Evolutionary conservation across 306 rosid genomes (phyloP).

Genomic region (Lathyrus tuberosus): DNA sequence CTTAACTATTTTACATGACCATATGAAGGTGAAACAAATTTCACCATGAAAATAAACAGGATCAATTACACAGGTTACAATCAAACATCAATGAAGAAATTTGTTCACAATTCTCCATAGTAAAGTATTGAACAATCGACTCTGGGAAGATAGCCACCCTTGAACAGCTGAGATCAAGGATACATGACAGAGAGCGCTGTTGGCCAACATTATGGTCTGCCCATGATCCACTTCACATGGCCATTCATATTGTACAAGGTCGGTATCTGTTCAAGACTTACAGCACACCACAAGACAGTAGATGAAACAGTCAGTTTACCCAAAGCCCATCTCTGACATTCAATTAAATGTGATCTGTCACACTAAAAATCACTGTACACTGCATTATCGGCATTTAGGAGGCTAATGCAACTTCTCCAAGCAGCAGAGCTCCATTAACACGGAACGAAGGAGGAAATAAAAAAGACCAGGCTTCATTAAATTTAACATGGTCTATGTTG

Average conservation of each 20-base stretch:
- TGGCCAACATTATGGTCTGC: not conserved
- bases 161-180: slow-evolving; percentile 42
- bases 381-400: slow-evolving; percentile 41
- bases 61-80: slow-evolving; percentile 54
- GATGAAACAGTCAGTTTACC: slow-evolving; percentile 34
- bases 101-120: slow-evolving; percentile 42
- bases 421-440: slow-evolving; percentile 47
- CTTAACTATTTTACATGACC: slow-evolving; percentile 26
- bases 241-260: slow-evolving; percentile 23
- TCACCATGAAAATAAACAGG: slow-evolving; percentile 43
- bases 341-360: slow-evolving; percentile 36
- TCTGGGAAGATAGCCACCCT: slow-evolving; percentile 37
- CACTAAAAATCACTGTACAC: slow-evolving; percentile 52
- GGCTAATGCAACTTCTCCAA: slow-evolving; percentile 43
- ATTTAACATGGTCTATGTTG: slow-evolving; percentile 37
- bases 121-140: slow-evolving; percentile 46
- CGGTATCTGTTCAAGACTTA: slow-evolving; percentile 29
- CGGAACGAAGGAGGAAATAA: slow-evolving; percentile 36
- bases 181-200: slow-evolving; percentile 24
- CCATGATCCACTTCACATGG: slow-evolving; percentile 32
- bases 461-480: slow-evolving; percentile 41
- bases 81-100: slow-evolving; percentile 45
- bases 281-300: slow-evolving; percentile 25
- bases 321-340: slow-evolving; percentile 38
- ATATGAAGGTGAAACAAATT: slow-evolving; percentile 41